Percentiles rank a stretch among this genome's conserved stretches.
Conservation (phyloP, 306 rosid species). For the Lathyrus tuberosus region DNA sequence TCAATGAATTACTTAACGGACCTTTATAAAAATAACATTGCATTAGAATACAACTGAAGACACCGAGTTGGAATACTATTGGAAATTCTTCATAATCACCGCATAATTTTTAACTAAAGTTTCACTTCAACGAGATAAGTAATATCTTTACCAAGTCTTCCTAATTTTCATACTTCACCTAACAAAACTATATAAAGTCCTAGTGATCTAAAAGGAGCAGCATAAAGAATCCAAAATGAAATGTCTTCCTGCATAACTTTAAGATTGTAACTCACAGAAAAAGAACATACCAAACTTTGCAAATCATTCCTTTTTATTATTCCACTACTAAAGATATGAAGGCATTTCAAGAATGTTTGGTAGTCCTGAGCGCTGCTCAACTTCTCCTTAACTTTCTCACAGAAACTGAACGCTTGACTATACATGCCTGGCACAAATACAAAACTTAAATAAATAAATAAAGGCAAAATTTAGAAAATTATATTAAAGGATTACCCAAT, state of each 20-base stretch:
- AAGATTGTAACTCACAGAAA: slow-evolving; percentile 25
- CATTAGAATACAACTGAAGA: not conserved
- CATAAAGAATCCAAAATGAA: not conserved
- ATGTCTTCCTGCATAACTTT: slow-evolving; percentile 17
- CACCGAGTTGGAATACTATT: not conserved
- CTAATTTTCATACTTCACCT: slow-evolving; percentile 8
- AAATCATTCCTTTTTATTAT: slow-evolving; percentile 87
- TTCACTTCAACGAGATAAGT: not conserved
- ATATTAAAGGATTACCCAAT: not conserved
- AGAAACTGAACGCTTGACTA: slow-evolving; percentile 77
- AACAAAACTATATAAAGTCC: slow-evolving; percentile 23
- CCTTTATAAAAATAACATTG: not conserved
- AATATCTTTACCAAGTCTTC: not conserved
- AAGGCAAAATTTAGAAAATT: slow-evolving; percentile 31
- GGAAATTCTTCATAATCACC: slow-evolving; percentile 3
- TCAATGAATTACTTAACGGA: not conserved
- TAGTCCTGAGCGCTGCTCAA: slow-evolving; percentile 68
- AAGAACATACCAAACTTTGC: slow-evolving; percentile 74
- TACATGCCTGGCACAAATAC: slow-evolving; percentile 69
- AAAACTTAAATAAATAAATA: slow-evolving; percentile 21
- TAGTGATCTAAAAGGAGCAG: not conserved
- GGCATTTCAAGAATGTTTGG: slow-evolving; percentile 85
- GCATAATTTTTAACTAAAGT: slow-evolving; percentile 1
- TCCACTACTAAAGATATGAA: slow-evolving; percentile 82
- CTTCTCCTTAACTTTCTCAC: slow-evolving; percentile 89